Evolutionary conservation across 2,329 filamentous ascomycete genomes (phyloP).

Genomic region (Torrubiella hemipterigena): DNA sequence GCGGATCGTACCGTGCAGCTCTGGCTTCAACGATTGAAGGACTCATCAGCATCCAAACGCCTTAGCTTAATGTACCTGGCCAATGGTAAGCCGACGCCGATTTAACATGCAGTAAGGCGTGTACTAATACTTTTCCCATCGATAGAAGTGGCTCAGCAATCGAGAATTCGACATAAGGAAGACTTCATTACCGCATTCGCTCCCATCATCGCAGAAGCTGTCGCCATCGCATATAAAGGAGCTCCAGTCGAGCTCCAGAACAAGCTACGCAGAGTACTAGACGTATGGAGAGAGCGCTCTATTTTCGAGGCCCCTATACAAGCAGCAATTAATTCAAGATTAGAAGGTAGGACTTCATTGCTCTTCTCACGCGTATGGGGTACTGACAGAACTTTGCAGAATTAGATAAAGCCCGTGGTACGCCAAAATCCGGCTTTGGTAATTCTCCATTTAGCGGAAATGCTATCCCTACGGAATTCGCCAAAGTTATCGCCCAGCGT

Average conservation of each 20-base stretch:
- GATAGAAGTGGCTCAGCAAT: constrained; percentile 88
- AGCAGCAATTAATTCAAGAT: constrained; percentile 63
- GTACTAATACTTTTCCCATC: constrained; percentile 4
- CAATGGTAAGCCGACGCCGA: constrained; percentile 53
- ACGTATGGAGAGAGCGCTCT: constrained; percentile 80
- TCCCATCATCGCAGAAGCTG: constrained; percentile 85
- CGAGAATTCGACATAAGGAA: constrained; percentile 80
- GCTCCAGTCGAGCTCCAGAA: constrained; percentile 74
- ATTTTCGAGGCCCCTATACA: constrained; percentile 80
- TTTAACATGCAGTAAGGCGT: not conserved
- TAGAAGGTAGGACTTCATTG: constrained; percentile 56
- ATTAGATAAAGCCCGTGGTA: constrained; percentile 47
- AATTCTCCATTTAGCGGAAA: constrained; percentile 50
- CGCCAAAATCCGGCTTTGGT: constrained; percentile 37
- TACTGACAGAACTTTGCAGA: constrained; percentile 36
- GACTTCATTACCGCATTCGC: constrained; percentile 90
- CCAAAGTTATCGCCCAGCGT: constrained; percentile 62
- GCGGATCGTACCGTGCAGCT: constrained; percentile 84
- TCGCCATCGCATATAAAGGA: constrained; percentile 80
- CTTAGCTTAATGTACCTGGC: constrained; percentile 89
- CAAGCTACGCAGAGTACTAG: constrained; percentile 79
- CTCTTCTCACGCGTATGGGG: too few relatives aligned
- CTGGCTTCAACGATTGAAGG: constrained; percentile 83
- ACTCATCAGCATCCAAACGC: constrained; percentile 74
- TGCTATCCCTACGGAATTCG: constrained; percentile 56